Percentiles rank a stretch among this genome's conserved stretches.
These are phyloP conservation scores for Termitomyces sp. DNA, from an alignment of 1,284 basidiomycete genomes.

Conservation along the genomic window DNA sequence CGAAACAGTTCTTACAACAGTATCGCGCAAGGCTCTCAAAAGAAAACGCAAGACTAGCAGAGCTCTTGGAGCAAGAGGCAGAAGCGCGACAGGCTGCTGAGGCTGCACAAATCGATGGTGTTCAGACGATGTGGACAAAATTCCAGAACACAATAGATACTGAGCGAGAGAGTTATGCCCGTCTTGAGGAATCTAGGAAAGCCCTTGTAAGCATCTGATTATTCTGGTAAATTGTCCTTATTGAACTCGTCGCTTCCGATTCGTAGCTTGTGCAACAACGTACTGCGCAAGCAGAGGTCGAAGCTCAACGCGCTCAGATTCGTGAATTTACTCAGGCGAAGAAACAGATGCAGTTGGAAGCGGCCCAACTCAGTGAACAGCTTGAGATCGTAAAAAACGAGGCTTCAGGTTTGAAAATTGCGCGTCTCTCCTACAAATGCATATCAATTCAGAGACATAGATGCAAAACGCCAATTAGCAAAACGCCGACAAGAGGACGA, in stretches of 20 bases:
- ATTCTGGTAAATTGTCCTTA: background rate
- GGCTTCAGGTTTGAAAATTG: slow-evolving; percentile 39
- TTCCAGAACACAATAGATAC: slow-evolving; percentile 59
- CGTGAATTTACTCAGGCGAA: slow-evolving; percentile 53
- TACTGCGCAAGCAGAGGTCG: slow-evolving; percentile 58
- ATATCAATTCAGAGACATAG: slow-evolving; percentile 27
- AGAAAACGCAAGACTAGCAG: slow-evolving; percentile 53
- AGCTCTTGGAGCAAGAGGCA: slow-evolving; percentile 60
- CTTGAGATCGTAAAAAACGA: slow-evolving; percentile 59
- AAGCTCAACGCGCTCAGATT: slow-evolving; percentile 55
- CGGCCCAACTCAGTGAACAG: slow-evolving; percentile 49
- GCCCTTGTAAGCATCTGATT: slow-evolving; percentile 46
- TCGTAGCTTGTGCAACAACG: slow-evolving; percentile 61
- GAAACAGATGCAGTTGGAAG: slow-evolving; percentile 55
- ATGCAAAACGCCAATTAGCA: slow-evolving; percentile 56
- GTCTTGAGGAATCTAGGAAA: slow-evolving; percentile 68
- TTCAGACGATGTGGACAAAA: slow-evolving; percentile 65
- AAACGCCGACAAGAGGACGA: slow-evolving; percentile 64
- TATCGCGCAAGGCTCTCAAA: slow-evolving; percentile 51
- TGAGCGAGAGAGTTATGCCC: slow-evolving; percentile 57
- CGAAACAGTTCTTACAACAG: slow-evolving; percentile 57
- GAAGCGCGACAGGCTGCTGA: slow-evolving; percentile 58
- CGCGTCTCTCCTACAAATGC: background rate
- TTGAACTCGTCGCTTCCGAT: background rate
- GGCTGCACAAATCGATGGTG: slow-evolving; percentile 56